Base-by-base conservation (phyloP, 83 land plant genomes). In the Diphasiastrum complanatum region DNA sequence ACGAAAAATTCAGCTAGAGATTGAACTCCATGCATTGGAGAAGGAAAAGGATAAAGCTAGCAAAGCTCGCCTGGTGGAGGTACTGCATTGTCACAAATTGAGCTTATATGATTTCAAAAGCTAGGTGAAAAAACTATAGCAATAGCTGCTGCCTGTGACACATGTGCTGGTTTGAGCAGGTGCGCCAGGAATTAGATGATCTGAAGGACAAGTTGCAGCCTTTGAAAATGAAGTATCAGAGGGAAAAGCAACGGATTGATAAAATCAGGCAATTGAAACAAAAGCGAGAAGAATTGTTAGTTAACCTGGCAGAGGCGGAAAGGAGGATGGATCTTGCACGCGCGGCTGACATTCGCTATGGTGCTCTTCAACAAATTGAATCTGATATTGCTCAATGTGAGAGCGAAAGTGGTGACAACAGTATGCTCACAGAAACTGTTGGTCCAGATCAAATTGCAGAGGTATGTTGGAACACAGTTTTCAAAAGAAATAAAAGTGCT, bases 1-100 rank as follows among this genome's bases (percentile, higher is more conserved):
- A 69, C 80, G 80, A 68, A 71, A 85, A 23, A 79, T 92, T 32
- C 98, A 92, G 48, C 61, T 92, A 19, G 98, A 92, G 67, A 75
- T 92, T 54, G 98, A 92, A 53, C 59, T 85, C 35, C 98, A 92
- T 64, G 96, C 95, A 1, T 78, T 92, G 14, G 95, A 92, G 61
- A 92, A 92, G 69, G 97, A 87, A 76, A 92, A 92, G 76, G 97
- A 92, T 66, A 92, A 85, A 66, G 85, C 97, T 27, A 87, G 95
- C 60, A 92, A 85, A 65, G 95, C 95, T 20, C 70, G 95, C 20
- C 81, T 89, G 47, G 77, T 77, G 34, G 5, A 93, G 69, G 68
- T 93, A 33, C 23, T 65, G 54, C 12, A 64, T 64, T 19, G 67
- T 27, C 45, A 58, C 26, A 23, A 64, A 49, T 30, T 49, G 40